Base-by-base conservation (phyloP, 1,284 basidiomycete species). In the Flammula alnicola region DNA sequence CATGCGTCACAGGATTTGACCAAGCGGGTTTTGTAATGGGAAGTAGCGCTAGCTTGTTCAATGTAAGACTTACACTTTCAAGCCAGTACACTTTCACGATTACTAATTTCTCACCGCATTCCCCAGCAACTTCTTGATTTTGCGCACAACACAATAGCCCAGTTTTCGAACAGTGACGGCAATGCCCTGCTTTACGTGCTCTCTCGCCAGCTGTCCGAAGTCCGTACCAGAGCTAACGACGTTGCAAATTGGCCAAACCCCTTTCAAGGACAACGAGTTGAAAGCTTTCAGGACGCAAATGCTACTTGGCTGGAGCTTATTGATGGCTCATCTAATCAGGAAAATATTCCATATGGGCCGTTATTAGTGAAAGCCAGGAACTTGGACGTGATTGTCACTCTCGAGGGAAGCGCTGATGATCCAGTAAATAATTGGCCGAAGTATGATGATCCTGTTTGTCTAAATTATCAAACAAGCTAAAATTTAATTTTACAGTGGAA, bases 201-300 rank as follows among this genome's bases (percentile, higher is more conserved):
- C 3, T 64, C 68, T 4, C 64, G 76, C 0, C 77, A 81, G 57
- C 65, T 84, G 12, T 62, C 60, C 10, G 69, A 70, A 37, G 76
- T 83, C 3, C 73, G 76, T 9, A 81, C 79, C 14, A 72, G 78
- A 39, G 74, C 74, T 3, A 74, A 84, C 40, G 79, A 84, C 63
- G 81, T 85, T 16, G 84, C 84, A 7, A 83, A 83, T 57, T 86
- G 83, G 83, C 84, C 85, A 1, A 86, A 74, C 51, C 77, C 83
- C 1, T 86, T 86, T 58, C 70, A 79, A 39, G 75, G 73, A 3
- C 22, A 85, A 56, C 77, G 74, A 40, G 57, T 62, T 5, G 36
- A 36, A 5, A 75, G 69, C 0, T 81, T 77, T 47, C 66, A 74
- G 36, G 84, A 86, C 56, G 71, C 79, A 1, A 64, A 68, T 40